Evolutionary conservation across 1,139 yeast species (phyloP).

Genomic region (Hyphopichia burtonii): DNA sequence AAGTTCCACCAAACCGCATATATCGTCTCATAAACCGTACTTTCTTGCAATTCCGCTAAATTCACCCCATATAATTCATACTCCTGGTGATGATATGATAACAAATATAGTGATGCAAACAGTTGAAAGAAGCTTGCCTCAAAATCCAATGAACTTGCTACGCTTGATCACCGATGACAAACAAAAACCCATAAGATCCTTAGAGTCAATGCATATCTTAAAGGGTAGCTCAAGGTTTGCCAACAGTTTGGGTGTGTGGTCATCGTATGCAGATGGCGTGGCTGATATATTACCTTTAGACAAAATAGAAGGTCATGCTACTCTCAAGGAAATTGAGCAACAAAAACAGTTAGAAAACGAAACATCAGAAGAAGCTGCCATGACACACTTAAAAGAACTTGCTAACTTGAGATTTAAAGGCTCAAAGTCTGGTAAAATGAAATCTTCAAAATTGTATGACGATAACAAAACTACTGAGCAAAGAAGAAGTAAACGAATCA

Average conservation of each 20-base stretch:
- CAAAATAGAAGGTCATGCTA: conserved; percentile 31
- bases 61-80: conserved; percentile 66
- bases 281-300: conserved; percentile 64
- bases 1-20: conserved; percentile 30
- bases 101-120: conserved; percentile 59
- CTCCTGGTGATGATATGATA: conserved; percentile 46
- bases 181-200: conserved; percentile 52
- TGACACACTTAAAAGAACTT: conserved; percentile 27
- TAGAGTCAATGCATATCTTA: conserved; percentile 53
- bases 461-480: conserved; percentile 16
- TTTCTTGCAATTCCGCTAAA: conserved; percentile 67
- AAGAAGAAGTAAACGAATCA: conserved; percentile 9
- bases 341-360: conserved; percentile 7
- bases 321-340: conserved; percentile 7
- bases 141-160: conserved; percentile 26
- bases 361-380: conserved; percentile 9
- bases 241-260: conserved; percentile 65
- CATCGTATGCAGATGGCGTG: conserved; percentile 63
- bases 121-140: conserved; percentile 53
- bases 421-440: conserved; percentile 27
- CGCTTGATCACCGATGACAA: conserved; percentile 22
- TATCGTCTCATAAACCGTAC: conserved; percentile 56
- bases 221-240: conserved; percentile 63
- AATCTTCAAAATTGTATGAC: conserved; percentile 37
- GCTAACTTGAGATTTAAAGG: conserved; percentile 64